phyloP scores from a whole-genome alignment of 2,329 filamentous ascomycete genomes.

The Ophiostoma populinum region DNA sequence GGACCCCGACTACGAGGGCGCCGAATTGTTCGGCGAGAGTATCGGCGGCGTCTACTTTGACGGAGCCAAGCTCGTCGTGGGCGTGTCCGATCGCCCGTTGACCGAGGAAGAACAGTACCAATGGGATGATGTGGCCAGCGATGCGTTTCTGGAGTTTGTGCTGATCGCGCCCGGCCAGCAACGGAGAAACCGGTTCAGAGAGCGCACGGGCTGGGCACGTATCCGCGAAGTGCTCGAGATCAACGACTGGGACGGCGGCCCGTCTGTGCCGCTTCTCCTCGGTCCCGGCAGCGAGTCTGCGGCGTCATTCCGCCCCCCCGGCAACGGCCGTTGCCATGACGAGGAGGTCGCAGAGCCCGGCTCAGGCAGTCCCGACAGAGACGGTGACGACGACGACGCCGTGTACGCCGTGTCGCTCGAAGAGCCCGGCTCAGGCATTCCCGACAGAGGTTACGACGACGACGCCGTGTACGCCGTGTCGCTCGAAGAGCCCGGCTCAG shows the following conservation, averaged over 20 bases:
- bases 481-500: conserved; percentile 15
- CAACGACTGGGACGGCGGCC: conserved; percentile 39
- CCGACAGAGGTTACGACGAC: conserved; percentile 11
- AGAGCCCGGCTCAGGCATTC: conserved; percentile 16
- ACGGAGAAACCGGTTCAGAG: conserved; percentile 43
- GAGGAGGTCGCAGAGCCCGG: conserved; percentile 13
- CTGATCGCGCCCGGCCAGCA: conserved; percentile 27
- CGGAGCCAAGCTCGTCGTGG: conserved; percentile 42
- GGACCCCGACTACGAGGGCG: conserved; percentile 26
- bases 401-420: conserved; percentile 14
- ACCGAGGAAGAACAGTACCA: conserved; percentile 27
- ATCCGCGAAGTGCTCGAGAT: conserved; percentile 44
- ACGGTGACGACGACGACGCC: conserved; percentile 15
- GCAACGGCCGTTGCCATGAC: conserved; percentile 7
- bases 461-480: conserved; percentile 10
- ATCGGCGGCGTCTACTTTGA: conserved; percentile 49
- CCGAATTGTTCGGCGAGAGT: neutral
- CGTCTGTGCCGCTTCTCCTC: no score
- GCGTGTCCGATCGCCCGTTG: conserved; percentile 24
- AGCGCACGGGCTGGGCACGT: conserved; percentile 26
- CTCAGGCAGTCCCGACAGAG: conserved; percentile 1
- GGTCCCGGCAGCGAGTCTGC: no score
- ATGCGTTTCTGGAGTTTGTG: conserved; percentile 45
- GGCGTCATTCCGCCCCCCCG: no score
- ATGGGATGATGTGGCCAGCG: conserved; percentile 44